Base-by-base conservation (phyloP, 192 early-diverging fungal genomes). In the Coemansia sp. region DNA sequence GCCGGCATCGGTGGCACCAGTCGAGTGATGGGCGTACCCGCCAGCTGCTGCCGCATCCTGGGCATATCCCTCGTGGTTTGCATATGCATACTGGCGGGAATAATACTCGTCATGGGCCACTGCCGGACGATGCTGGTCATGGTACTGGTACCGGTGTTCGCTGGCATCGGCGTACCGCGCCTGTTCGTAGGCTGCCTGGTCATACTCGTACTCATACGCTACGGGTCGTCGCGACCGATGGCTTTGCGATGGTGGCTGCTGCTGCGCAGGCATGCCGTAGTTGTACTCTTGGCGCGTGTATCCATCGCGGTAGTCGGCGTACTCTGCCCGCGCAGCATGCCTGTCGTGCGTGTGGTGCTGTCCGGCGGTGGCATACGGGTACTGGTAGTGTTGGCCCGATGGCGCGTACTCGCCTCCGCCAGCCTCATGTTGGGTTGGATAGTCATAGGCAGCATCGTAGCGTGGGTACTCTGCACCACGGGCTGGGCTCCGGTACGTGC, bases 171-270 rank as follows among this genome's bases (percentile, higher is more conserved):
- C 64, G 34, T 78, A 78, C 34, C 58, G 63, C 13, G 70, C 31
- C 16, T 53, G 66, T 31, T 75, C 72, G 37, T 61, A 62, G 0
- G 33, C 50, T 8, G 48, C 48, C 13, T 55, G 66, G 57, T 68
- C 64, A 47, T 70, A 72, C 12, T 71, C 73, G 37, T 81, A 81
- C 14, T 68, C 73, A 18, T 80, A 80, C 10, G 34, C 62, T n/a
- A 52, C 62, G 8, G 25, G 39, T n/a, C 59, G 42, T 16, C 25
- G 21, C 55, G 42, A 37, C 26, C 52, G 52, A 33, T 70, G 61
- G 2, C 14, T 48, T 8, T 69, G 66, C 10, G 31, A 21, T 13
- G 59, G 26, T 41, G 50, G 45, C 43, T 64, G 69, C 2, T 61
- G 64, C 31, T 70, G 60, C 36, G 45, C 48, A 37, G 31, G 50